Conservation (phyloP, 2,329 filamentous ascomycete species). For the Penicillium polonicum region DNA sequence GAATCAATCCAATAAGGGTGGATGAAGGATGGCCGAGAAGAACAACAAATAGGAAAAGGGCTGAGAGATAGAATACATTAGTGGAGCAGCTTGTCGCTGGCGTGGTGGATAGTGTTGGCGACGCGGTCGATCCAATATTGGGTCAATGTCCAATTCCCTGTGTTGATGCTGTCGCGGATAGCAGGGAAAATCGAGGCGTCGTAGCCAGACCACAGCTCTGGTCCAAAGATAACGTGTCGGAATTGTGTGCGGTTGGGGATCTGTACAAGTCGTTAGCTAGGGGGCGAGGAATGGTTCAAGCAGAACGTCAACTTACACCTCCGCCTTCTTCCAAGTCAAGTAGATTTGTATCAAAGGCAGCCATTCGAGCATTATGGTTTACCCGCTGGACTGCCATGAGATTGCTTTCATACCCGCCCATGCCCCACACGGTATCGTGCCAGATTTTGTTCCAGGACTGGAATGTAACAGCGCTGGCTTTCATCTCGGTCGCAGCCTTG, state of each 20-base stretch:
- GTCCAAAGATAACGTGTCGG: conserved; percentile 88
- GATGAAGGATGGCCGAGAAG: conserved; percentile 1
- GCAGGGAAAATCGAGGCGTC: conserved; percentile 73
- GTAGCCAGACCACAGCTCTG: conserved; percentile 71
- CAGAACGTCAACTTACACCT: conserved; percentile 63
- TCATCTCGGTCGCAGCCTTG: conserved; percentile 62
- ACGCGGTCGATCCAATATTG: conserved; percentile 69
- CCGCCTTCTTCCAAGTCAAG: conserved; percentile 70
- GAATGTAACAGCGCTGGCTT: conserved; percentile 62
- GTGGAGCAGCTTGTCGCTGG: conserved; percentile 52
- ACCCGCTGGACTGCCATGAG: conserved; percentile 66
- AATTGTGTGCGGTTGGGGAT: conserved; percentile 86
- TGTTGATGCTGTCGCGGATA: conserved; percentile 76
- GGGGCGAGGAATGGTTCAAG: too few species aligned
- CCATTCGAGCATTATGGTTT: conserved; percentile 76
- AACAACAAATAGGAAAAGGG: conserved; percentile 1
- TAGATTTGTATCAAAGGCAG: conserved; percentile 76
- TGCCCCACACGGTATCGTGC: conserved; percentile 68
- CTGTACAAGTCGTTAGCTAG: conserved; percentile 44
- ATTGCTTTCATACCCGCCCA: conserved; percentile 73
- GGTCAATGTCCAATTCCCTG: conserved; percentile 67
- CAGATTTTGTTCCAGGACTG: conserved; percentile 74
- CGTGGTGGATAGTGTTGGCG: conserved; percentile 64
- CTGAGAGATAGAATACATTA: conserved; percentile 19
- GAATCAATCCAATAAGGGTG: conserved; percentile 7